Base-by-base conservation (phyloP, 495 filamentous ascomycete species). In the Alectoria sarmentosa region DNA sequence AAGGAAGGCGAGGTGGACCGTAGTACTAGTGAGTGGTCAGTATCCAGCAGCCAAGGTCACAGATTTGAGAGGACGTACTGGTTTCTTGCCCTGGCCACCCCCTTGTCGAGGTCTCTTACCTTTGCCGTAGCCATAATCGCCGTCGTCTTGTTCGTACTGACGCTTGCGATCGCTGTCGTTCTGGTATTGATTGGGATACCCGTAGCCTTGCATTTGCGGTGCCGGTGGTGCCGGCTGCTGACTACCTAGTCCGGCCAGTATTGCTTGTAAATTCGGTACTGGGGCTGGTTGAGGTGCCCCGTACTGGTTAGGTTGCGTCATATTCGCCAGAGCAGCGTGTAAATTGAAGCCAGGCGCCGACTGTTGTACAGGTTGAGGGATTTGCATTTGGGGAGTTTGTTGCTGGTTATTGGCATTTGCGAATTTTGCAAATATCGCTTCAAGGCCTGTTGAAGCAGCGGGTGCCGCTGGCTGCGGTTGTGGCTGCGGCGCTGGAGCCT, bases 381-480 rank as follows among this genome's bases (percentile, higher is more conserved):
- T 55, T 67, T 73, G 63, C 67, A 68, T 63, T 57, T 61, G 41
- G 36, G 67, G 62, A 38, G 69, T 65, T 59, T 71, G 67, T 56
- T 74, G 72, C 59, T 73, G 75, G 61, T 77, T 76, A 32, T 71
- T 73, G 23, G 71, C 65, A 55, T 72, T 73, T 30, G 73, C 65
- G 48, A 82, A 76, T 65, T 80, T 77, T 6, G 80, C 78, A 63
- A 86, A 77, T 26, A 85, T 75, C 23, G 76, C 78, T 56, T 79
- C 79, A 0, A 86, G 73, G 14, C 67, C 66, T 42, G 65, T 71
- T 68, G 75, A 48, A 68, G 76, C 41, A 67, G 71, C 32, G 65
- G 71, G 34, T 65, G 63, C 57, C 60, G 61, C 42, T 39, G 68
- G 60, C 57, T 73, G 77, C 30, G 74, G 65, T 59, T 73, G 48